Evolutionary conservation across 2,329 filamentous ascomycete genomes (phyloP), one percentile per base, ranked within the genome.

Genomic region (Coniochaeta sp.): DNA sequence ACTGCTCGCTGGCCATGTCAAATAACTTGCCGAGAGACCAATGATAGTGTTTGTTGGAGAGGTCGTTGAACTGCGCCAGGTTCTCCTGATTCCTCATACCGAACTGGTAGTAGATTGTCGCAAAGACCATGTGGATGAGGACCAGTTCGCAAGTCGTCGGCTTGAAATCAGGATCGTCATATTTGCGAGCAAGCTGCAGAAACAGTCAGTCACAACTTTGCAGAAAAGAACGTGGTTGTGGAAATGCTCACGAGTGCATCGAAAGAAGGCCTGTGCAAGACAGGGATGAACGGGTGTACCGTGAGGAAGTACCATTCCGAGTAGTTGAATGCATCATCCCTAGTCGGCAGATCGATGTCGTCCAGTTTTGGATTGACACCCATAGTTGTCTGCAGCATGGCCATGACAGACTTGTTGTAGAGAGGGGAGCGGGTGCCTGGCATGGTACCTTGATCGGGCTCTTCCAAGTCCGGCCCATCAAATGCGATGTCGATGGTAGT

Each of bases 401-500:
- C 82, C 50, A 82, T 78, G 49, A 87, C 81, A 0, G 88, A 91
- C 63, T 88, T 87, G 67, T 87, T 86, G 67, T 85, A 85, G 9
- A 83, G 63, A 2, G 74, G 75, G 27, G 69, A 66, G 4, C 67
- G 66, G 16, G 66, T 66, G 38, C 38, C 38, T 13, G 38, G 18
- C 2, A 28, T 18, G 14, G 30, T 32, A 18, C 65, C 77, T 59
- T 64, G 68, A 54, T 65, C 69, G 53, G 68, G 81, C 70, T 87
- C 84, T 59, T 87, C 81, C 64, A 82, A 75, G 54, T 89, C 86
- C 1, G 77, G 73, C 1, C 79, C 81, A 46, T 85, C 78, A 61
- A 89, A 90, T 12, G 86, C 83, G 38, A 92, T 79, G 65, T 95
- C 87, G 60, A 94, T 86, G 45, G 87, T 85, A 58, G 86, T 87